These are phyloP conservation scores for Orbilia javanica DNA, from an alignment of 2,329 filamentous ascomycete genomes.

Conservation along the genomic window DNA sequence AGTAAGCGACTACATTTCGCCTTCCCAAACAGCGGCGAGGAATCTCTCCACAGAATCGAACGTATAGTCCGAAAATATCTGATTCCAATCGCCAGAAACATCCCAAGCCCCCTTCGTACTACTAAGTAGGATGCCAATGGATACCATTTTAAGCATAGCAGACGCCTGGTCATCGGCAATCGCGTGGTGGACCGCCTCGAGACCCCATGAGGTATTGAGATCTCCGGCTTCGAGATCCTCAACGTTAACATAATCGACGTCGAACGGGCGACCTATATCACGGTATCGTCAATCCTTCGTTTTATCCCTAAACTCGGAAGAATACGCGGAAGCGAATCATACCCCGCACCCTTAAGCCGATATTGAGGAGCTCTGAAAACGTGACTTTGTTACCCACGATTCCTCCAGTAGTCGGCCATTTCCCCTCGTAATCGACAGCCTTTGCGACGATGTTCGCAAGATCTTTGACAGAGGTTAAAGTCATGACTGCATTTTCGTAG, in stretches of 20 bases:
- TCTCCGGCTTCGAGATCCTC: slow-evolving; percentile 68
- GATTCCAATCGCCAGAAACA: slow-evolving; percentile 67
- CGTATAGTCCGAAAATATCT: slow-evolving; percentile 66
- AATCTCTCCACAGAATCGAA: slow-evolving; percentile 67
- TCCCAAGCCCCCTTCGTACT: slow-evolving; percentile 67
- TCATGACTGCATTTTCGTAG: slow-evolving; percentile 66
- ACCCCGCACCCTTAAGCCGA: slow-evolving; percentile 67
- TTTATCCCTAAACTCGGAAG: no score
- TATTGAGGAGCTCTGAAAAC: slow-evolving; percentile 64
- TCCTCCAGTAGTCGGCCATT: slow-evolving; percentile 67
- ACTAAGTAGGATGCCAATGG: slow-evolving; percentile 67
- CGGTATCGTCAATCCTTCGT: no score
- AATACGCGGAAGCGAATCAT: background rate
- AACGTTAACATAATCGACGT: slow-evolving; percentile 67
- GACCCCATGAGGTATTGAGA: slow-evolving; percentile 66
- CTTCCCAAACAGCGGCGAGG: slow-evolving; percentile 66
- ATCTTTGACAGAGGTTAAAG: slow-evolving; percentile 67
- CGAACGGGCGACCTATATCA: slow-evolving; percentile 64
- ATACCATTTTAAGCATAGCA: slow-evolving; percentile 64
- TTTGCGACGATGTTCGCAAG: slow-evolving; percentile 65
- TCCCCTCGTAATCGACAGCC: slow-evolving; percentile 67
- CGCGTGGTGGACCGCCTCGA: slow-evolving; percentile 63
- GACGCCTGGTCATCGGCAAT: slow-evolving; percentile 65
- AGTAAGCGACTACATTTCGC: slow-evolving; percentile 60
- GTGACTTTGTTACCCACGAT: slow-evolving; percentile 66